phyloP scores from a whole-genome alignment of 1,284 basidiomycete species.

The Moesziomyces aphidis region DNA sequence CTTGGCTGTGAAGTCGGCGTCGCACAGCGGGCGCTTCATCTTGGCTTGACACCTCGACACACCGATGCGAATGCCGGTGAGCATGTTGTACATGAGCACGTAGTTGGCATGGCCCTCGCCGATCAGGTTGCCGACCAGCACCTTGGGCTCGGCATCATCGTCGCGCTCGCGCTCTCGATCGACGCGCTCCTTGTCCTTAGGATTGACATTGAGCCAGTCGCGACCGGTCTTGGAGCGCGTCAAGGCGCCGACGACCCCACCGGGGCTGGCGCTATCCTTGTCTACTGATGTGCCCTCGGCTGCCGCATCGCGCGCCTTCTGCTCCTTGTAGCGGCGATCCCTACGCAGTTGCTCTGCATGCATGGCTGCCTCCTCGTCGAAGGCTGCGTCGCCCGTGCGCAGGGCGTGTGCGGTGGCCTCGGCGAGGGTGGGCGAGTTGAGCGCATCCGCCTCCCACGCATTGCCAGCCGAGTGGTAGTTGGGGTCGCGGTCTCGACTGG shows the following conservation, averaged over 20 bases:
- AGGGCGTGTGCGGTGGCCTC: constrained; percentile 40
- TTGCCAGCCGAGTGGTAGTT: constrained; percentile 19
- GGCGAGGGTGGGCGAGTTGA: constrained; percentile 35
- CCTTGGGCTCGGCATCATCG: constrained; percentile 66
- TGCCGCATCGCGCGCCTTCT: constrained; percentile 42
- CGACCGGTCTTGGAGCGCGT: constrained; percentile 41
- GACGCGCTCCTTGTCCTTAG: constrained; percentile 25
- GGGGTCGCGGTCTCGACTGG: constrained; percentile 44
- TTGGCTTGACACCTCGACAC: constrained; percentile 97
- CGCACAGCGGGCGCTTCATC: constrained; percentile 82
- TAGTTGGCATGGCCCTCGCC: constrained; percentile 98
- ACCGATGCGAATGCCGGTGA: constrained; percentile 95
- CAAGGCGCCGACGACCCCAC: constrained; percentile 30
- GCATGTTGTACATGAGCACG: constrained; percentile 99
- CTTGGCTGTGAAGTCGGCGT: constrained; percentile 86
- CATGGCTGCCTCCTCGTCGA: constrained; percentile 65
- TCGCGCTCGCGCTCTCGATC: constrained; percentile 34
- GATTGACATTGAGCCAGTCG: constrained; percentile 37
- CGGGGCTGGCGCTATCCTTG: constrained; percentile 15
- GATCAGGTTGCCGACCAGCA: constrained; percentile 92
- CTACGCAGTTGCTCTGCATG: constrained; percentile 61
- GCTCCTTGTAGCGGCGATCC: constrained; percentile 59
- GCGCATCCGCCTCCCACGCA: constrained; percentile 26
- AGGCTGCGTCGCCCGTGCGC: constrained; percentile 59
- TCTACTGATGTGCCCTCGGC: constrained; percentile 26